phyloP scores from a whole-genome alignment of 1,139 yeast species.

The Pichia terricola region DNA sequence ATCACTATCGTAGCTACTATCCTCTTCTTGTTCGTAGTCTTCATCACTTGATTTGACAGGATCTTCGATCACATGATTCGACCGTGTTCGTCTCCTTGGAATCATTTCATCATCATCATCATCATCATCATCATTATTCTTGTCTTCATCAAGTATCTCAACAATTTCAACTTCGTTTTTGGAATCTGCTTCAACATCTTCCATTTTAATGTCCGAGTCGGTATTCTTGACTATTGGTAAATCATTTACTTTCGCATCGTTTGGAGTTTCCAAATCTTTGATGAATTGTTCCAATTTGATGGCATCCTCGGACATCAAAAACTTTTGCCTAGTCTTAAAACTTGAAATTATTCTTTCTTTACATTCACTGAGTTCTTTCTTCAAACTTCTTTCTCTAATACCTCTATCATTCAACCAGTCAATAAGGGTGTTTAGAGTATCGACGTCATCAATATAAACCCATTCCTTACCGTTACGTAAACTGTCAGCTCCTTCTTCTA shows the following conservation, averaged over 20 bases:
- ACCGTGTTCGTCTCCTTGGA: too few relatives aligned
- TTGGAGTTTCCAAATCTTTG: conserved; percentile 22
- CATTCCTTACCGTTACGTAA: conserved; percentile 47
- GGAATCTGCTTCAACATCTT: background rate
- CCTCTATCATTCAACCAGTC: conserved; percentile 75
- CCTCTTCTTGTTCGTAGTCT: background rate
- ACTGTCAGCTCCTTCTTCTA: conserved; percentile 58
- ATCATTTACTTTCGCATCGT: background rate
- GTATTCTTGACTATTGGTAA: conserved; percentile 13
- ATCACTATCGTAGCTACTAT: background rate
- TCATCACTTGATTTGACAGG: background rate
- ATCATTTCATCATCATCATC: background rate
- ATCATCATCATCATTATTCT: background rate
- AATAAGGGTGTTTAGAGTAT: conserved; percentile 48
- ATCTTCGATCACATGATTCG: too few relatives aligned
- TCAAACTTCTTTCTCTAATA: conserved; percentile 55
- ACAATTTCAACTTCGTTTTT: background rate
- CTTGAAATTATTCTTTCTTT: conserved; percentile 48
- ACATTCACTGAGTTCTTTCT: conserved; percentile 49
- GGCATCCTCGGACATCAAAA: conserved; percentile 34
- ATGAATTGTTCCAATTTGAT: conserved; percentile 30
- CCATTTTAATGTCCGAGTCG: conserved; percentile 9
- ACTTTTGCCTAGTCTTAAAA: conserved; percentile 50
- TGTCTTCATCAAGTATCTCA: background rate
- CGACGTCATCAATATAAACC: conserved; percentile 57